phyloP scores from a whole-genome alignment of 768 basidiomycete genomes.

The Russula sp. region DNA sequence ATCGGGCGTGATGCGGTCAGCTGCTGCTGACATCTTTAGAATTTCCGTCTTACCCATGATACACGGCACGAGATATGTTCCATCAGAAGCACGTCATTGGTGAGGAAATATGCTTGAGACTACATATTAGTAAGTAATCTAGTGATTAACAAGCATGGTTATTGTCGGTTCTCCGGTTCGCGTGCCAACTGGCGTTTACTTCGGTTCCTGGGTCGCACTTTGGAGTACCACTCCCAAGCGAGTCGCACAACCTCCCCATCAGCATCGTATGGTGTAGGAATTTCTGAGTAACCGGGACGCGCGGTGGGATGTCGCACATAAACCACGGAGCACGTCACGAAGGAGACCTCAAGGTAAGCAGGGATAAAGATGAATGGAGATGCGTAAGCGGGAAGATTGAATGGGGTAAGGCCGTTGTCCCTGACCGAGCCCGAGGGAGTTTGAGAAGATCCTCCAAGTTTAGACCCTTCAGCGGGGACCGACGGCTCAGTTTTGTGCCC shows the following conservation, averaged over 20 bases:
- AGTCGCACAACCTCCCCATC: constrained; percentile 90
- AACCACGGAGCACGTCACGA: constrained; percentile 83
- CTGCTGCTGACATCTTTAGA: neutral
- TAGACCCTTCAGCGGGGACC: constrained; percentile 9
- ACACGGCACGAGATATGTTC: neutral
- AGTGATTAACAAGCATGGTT: constrained; percentile 8
- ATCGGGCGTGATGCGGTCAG: neutral
- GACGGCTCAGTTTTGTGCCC: constrained; percentile 31
- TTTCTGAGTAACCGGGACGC: constrained; percentile 91
- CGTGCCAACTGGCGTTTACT: constrained; percentile 31
- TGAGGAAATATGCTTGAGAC: neutral
- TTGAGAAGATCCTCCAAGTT: neutral
- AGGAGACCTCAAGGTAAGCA: constrained; percentile 83
- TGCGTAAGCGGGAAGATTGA: constrained; percentile 83
- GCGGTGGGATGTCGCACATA: constrained; percentile 97
- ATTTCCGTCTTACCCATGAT: no score
- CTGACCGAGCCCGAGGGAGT: constrained; percentile 19
- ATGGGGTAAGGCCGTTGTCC: constrained; percentile 53
- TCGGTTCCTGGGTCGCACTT: constrained; percentile 58
- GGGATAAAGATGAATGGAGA: constrained; percentile 93
- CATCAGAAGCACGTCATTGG: neutral
- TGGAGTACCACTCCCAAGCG: constrained; percentile 95
- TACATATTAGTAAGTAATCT: constrained; percentile 13
- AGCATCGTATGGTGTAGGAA: constrained; percentile 93
- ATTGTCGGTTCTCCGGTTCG: constrained; percentile 29